These are phyloP conservation scores for Haplosporangium sp. DNA, from an alignment of 371 early-diverging fungal species.

Conservation along the genomic window DNA sequence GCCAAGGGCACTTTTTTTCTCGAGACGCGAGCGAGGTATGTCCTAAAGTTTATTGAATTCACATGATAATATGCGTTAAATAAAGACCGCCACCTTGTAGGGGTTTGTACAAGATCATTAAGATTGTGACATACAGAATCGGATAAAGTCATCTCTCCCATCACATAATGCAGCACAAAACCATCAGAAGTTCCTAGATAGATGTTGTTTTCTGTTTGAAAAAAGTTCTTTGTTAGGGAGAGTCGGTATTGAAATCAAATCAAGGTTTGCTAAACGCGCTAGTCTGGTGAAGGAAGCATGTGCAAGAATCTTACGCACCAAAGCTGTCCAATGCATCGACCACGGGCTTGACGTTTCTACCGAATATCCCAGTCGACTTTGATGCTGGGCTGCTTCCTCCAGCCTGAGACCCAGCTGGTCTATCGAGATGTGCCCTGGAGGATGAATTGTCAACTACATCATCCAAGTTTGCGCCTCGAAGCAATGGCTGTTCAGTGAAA, in stretches of 20 bases:
- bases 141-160: constrained; percentile 64
- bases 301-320: constrained; percentile 56
- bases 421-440: constrained; percentile 36
- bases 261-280: background rate
- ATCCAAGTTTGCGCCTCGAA: constrained; percentile 47
- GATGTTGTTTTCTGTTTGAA: constrained; percentile 59
- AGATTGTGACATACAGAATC: constrained; percentile 17
- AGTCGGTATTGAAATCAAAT: background rate
- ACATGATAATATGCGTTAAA: background rate
- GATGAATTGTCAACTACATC: constrained; percentile 26
- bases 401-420: constrained; percentile 12
- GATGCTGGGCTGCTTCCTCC: constrained; percentile 22
- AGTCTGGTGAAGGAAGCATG: background rate
- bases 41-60: constrained; percentile 21
- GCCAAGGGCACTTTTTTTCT: constrained; percentile 66
- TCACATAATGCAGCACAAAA: constrained; percentile 69
- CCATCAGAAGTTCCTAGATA: constrained; percentile 85
- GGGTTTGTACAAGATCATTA: background rate
- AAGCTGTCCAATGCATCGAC: constrained; percentile 69
- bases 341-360: constrained; percentile 25
- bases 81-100: background rate
- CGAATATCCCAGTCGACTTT: constrained; percentile 44
- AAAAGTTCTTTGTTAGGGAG: background rate
- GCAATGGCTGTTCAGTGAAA: constrained; percentile 45
- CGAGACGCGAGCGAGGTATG: constrained; percentile 60